phyloP scores from a whole-genome alignment of 1,284 basidiomycete species.

The Paramarasmius palmivorus region DNA sequence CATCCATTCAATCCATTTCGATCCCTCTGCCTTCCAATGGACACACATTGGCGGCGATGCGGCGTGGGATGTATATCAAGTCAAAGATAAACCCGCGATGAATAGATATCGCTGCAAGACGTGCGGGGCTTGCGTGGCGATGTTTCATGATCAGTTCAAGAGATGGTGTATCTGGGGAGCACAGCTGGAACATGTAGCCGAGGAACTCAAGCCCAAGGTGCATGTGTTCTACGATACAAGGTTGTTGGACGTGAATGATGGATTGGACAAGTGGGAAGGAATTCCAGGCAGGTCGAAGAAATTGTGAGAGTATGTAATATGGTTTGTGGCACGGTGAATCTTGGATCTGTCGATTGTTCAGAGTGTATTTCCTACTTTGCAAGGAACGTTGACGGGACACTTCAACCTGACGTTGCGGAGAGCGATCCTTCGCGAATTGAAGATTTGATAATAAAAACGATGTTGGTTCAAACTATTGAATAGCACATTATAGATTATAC shows the following conservation, averaged over 20 bases:
- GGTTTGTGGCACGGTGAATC: too few relatives aligned
- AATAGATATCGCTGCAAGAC: slow-evolving; percentile 57
- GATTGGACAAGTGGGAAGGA: slow-evolving; percentile 60
- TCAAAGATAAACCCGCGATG: slow-evolving; percentile 53
- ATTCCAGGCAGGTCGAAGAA: slow-evolving; percentile 47
- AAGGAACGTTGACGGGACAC: too few relatives aligned
- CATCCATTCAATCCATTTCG: slow-evolving; percentile 60
- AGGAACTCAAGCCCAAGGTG: slow-evolving; percentile 50
- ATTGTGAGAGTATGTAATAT: too few relatives aligned
- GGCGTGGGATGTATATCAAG: slow-evolving; percentile 44
- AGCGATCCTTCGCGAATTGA: too few relatives aligned
- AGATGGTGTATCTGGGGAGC: slow-evolving; percentile 58
- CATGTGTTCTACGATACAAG: slow-evolving; percentile 69
- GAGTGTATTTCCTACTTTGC: too few relatives aligned
- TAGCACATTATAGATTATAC: too few relatives aligned
- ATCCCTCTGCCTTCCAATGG: slow-evolving; percentile 50
- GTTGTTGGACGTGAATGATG: slow-evolving; percentile 55
- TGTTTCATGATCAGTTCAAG: slow-evolving; percentile 44
- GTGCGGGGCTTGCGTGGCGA: slow-evolving; percentile 54
- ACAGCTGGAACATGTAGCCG: slow-evolving; percentile 48
- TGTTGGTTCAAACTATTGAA: too few relatives aligned
- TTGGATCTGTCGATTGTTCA: too few relatives aligned
- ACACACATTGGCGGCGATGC: slow-evolving; percentile 37
- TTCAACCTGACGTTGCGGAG: too few relatives aligned
- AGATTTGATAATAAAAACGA: too few relatives aligned